phyloP scores from a whole-genome alignment of 1,284 basidiomycete genomes.

The Papiliotrema fonsecae region DNA sequence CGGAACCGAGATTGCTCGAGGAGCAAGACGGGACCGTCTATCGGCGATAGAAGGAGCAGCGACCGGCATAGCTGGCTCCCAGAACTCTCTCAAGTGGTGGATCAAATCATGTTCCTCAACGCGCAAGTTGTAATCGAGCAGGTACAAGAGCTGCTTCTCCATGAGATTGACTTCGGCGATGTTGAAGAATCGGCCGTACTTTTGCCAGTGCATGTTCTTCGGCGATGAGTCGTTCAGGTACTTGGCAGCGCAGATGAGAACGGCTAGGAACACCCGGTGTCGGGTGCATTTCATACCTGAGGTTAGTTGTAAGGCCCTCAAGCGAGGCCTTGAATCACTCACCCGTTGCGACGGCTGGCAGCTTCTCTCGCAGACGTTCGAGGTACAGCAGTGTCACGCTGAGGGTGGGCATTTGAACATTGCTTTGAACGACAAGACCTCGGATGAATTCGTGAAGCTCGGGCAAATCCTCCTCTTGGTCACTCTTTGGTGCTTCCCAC shows the following conservation, averaged over 20 bases:
- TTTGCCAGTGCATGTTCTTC: slow-evolving; percentile 89
- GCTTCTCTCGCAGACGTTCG: slow-evolving; percentile 72
- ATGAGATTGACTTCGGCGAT: slow-evolving; percentile 74
- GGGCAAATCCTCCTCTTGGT: slow-evolving; percentile 51
- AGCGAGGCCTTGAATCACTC: slow-evolving; percentile 11
- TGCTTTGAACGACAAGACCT: slow-evolving; percentile 73
- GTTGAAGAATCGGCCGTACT: slow-evolving; percentile 64
- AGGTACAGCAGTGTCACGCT: slow-evolving; percentile 93
- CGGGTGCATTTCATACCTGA: slow-evolving; percentile 84
- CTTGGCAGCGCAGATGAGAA: slow-evolving; percentile 93
- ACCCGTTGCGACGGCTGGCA: slow-evolving; percentile 85
- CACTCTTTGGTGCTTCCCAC: slow-evolving; percentile 37
- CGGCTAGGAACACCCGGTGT: slow-evolving; percentile 92
- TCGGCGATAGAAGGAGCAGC: slow-evolving; percentile 5
- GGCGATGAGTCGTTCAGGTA: slow-evolving; percentile 95
- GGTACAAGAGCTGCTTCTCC: slow-evolving; percentile 88
- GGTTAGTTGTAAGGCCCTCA: slow-evolving; percentile 5
- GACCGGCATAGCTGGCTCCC: slow-evolving; percentile 3
- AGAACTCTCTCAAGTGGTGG: slow-evolving; percentile 79
- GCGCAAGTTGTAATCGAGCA: slow-evolving; percentile 64
- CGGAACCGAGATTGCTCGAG: not conserved
- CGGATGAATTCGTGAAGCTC: slow-evolving; percentile 81
- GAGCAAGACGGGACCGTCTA: not conserved
- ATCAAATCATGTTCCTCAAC: slow-evolving; percentile 55
- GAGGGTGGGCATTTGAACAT: slow-evolving; percentile 87